Evolutionary conservation across 371 early-diverging fungal species (phyloP).

Genomic region (Phascolomyces articulosus): DNA sequence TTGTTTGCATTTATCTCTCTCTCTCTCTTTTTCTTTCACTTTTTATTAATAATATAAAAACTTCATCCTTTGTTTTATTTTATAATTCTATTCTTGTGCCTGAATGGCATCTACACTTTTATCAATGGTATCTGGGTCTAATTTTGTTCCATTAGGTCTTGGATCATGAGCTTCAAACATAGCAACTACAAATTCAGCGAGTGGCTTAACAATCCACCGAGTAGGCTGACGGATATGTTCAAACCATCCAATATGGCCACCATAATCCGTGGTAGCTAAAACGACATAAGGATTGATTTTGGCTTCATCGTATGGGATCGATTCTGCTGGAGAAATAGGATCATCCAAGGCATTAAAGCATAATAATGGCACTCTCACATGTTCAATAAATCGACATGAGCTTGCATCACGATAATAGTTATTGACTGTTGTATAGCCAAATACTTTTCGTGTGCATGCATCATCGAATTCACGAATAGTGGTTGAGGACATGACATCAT

Average conservation of each 20-base stretch:
- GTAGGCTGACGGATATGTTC: slow-evolving; percentile 55
- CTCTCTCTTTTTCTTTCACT: slow-evolving; percentile 5
- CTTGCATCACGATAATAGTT: slow-evolving; percentile 88
- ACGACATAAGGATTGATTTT: slow-evolving; percentile 81
- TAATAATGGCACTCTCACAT: slow-evolving; percentile 77
- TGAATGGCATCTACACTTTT: slow-evolving; percentile 98
- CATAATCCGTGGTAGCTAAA: slow-evolving; percentile 83
- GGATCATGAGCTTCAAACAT: slow-evolving; percentile 53
- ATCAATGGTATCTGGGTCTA: slow-evolving; percentile 82
- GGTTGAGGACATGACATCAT: slow-evolving; percentile 50
- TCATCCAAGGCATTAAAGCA: slow-evolving; percentile 92
- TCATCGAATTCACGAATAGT: slow-evolving; percentile 80
- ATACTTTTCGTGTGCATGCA: slow-evolving; percentile 67
- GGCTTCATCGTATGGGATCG: slow-evolving; percentile 80
- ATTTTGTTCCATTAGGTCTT: slow-evolving; percentile 9
- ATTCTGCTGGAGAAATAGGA: slow-evolving; percentile 76
- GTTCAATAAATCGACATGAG: slow-evolving; percentile 71
- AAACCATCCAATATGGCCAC: slow-evolving; percentile 97
- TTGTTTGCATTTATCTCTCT: slow-evolving; percentile 8
- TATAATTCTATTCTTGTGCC: slow-evolving; percentile 71
- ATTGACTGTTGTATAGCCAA: slow-evolving; percentile 75
- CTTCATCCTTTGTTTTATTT: slow-evolving; percentile 8
- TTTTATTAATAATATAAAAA: slow-evolving; percentile 6
- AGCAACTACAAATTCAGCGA: slow-evolving; percentile 72
- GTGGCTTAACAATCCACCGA: slow-evolving; percentile 69